A percentile compares a stretch with the other conserved stretches of the same genome.
Evolutionary conservation across 306 rosid genomes (phyloP).

Genomic region (Begonia loranthoides): DNA sequence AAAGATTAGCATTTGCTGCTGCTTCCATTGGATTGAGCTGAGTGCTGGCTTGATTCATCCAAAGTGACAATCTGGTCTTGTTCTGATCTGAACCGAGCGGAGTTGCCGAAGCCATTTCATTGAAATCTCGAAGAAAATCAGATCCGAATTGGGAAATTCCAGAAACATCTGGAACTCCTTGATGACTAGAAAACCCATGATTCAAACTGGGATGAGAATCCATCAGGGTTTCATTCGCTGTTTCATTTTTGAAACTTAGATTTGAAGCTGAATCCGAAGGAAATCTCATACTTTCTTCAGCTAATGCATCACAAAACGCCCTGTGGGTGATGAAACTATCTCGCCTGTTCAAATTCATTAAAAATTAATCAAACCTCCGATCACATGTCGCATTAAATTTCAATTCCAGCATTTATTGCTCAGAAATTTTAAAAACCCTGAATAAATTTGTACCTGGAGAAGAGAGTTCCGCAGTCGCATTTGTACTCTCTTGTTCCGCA

Average conservation of each 20-base stretch:
- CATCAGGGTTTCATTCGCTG: conserved; percentile 17
- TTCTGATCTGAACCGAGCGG: conserved; percentile 24
- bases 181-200: background rate
- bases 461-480: conserved; percentile 93
- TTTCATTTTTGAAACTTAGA: conserved; percentile 49
- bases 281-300: conserved; percentile 80
- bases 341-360: conserved; percentile 35
- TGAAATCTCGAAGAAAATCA: conserved; percentile 25
- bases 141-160: conserved; percentile 26
- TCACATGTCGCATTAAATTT: too few relatives aligned
- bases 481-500: conserved; percentile 94
- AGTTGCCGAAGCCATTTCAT: conserved; percentile 12
- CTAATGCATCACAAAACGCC: conserved; percentile 98
- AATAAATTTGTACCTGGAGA: conserved; percentile 50
- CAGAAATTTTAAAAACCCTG: background rate
- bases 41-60: conserved; percentile 50
- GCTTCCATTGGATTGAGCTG: conserved; percentile 20
- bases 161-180: conserved; percentile 14
- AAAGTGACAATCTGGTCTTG: conserved; percentile 55
- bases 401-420: too few relatives aligned
- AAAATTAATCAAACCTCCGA: too few relatives aligned
- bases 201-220: conserved; percentile 16
- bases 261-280: conserved; percentile 38
- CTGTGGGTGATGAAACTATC: conserved; percentile 96
- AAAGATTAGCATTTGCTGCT: conserved; percentile 25